Evolutionary conservation across 2,329 filamentous ascomycete species (phyloP).

Genomic region (Aureobasidium zeae): DNA sequence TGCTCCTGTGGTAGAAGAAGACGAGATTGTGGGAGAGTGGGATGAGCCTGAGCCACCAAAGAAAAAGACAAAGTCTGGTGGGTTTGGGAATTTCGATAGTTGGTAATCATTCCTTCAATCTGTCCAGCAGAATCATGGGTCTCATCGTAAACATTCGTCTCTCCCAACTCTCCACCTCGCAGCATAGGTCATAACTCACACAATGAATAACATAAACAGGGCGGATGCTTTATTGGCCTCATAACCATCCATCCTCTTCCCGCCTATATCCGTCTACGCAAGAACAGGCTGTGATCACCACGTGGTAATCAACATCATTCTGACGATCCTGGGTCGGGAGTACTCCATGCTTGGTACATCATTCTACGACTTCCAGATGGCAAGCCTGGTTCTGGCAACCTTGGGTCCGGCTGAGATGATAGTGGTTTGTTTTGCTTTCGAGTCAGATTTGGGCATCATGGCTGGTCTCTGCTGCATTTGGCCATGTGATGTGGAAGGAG

Average conservation of each 20-base stretch:
- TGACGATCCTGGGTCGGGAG: conserved; percentile 49
- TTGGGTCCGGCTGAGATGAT: too few species aligned
- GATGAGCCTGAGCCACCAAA: conserved; percentile 58
- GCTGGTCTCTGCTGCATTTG: too few species aligned
- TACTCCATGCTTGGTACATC: conserved; percentile 16
- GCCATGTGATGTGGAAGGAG: too few species aligned
- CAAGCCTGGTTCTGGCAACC: not conserved
- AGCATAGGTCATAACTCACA: not conserved
- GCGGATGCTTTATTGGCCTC: conserved; percentile 31
- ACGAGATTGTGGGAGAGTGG: conserved; percentile 53
- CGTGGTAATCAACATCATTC: conserved; percentile 79
- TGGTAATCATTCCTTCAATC: conserved; percentile 52
- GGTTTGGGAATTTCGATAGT: conserved; percentile 89
- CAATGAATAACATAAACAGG: conserved; percentile 12
- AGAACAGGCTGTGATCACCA: conserved; percentile 77
- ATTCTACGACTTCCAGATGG: conserved; percentile 13
- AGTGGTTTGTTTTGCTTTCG: too few species aligned
- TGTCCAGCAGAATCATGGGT: not conserved
- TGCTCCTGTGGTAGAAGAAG: conserved; percentile 34
- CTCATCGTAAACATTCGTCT: not conserved
- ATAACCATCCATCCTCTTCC: conserved; percentile 80
- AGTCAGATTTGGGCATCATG: too few species aligned
- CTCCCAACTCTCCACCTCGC: not conserved
- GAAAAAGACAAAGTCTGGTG: conserved; percentile 65
- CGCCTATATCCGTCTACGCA: conserved; percentile 81